Evolutionary conservation across 257 asterid genomes (phyloP).

Genomic region (Lycium barbarum): DNA sequence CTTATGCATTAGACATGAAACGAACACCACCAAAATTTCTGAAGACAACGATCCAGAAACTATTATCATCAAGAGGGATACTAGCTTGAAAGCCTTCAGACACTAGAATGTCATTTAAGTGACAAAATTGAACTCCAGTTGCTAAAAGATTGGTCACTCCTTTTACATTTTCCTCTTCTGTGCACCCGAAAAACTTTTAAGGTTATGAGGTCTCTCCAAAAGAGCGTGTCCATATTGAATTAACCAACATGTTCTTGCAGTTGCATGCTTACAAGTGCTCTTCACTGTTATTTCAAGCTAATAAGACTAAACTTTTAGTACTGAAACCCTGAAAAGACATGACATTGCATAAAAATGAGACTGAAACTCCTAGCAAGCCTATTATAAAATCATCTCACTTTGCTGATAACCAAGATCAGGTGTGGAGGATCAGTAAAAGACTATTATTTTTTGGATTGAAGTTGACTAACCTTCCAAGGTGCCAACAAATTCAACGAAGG

Average conservation of each 20-base stretch:
- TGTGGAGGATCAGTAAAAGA: not conserved
- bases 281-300: not conserved
- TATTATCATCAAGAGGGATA: not conserved
- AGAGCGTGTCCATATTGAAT: not conserved
- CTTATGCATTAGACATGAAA: not conserved
- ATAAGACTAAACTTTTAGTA: not conserved
- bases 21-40: not conserved
- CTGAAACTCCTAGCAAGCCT: not conserved
- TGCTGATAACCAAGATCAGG: not conserved
- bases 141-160: not conserved
- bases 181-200: not conserved
- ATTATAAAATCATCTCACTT: not conserved
- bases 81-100: not conserved
- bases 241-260: not conserved
- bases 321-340: not conserved
- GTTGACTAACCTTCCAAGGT: conserved; percentile 84
- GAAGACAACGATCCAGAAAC: not conserved
- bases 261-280: not conserved
- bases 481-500: conserved; percentile 79
- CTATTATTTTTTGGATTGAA: not conserved
- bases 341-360: not conserved
- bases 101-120: not conserved
- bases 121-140: not conserved
- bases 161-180: not conserved
- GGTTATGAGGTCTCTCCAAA: not conserved